A percentile compares a stretch with the other conserved stretches of the same genome.
Evolutionary conservation across 148 eudicot genomes (phyloP).

Genomic region (Persicaria maculosa): DNA sequence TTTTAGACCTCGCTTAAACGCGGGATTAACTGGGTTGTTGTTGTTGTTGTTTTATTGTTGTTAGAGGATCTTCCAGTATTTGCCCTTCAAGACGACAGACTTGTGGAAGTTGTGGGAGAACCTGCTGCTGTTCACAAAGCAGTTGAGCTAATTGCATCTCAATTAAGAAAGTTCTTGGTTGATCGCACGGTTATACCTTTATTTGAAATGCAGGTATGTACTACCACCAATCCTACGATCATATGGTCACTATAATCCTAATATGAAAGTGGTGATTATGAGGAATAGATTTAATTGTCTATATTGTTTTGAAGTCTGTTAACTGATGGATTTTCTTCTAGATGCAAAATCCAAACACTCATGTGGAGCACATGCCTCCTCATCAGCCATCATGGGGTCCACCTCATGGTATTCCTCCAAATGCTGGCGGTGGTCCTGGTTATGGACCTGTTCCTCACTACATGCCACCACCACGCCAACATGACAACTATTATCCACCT

Average conservation of each 20-base stretch:
- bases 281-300: not conserved
- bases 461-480: slow-evolving; percentile 71
- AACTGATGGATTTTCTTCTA: slow-evolving; percentile 16
- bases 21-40: too few relatives aligned
- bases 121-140: slow-evolving; percentile 71
- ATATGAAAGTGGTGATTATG: not conserved
- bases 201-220: slow-evolving; percentile 68
- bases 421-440: slow-evolving; percentile 27
- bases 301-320: not conserved
- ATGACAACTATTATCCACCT: slow-evolving; percentile 63
- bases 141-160: slow-evolving; percentile 71
- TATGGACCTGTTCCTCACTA: slow-evolving; percentile 54
- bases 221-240: not conserved
- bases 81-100: slow-evolving; percentile 89
- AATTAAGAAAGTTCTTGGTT: slow-evolving; percentile 90
- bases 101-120: slow-evolving; percentile 86
- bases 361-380: slow-evolving; percentile 55
- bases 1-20: too few relatives aligned
- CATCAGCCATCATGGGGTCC: slow-evolving; percentile 73
- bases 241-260: not conserved
- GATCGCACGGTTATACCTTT: slow-evolving; percentile 70
- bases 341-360: slow-evolving; percentile 72
- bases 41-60: slow-evolving; percentile 15
- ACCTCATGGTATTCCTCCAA: slow-evolving; percentile 47
- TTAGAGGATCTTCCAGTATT: slow-evolving; percentile 75